Conservation (phyloP, 176 grass and related monocot genomes). For the Hordeum vulgare region DNA sequence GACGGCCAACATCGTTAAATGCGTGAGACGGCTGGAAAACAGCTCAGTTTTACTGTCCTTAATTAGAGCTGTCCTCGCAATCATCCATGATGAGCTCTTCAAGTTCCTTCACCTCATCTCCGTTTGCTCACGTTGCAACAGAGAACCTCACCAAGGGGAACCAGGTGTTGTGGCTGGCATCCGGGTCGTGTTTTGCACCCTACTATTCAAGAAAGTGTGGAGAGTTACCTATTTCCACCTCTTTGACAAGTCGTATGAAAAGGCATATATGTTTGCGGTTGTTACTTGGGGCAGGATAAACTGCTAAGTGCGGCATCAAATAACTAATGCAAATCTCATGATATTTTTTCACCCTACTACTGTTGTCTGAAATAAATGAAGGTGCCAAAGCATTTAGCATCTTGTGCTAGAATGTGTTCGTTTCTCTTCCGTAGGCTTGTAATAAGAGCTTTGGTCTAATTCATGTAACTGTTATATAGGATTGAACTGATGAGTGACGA, state of each 20-base stretch:
- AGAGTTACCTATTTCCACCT: slow-evolving; percentile 1
- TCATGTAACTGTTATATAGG: too few species aligned
- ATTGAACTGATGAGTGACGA: too few species aligned
- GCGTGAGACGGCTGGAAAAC: too few species aligned
- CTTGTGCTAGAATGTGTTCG: background rate
- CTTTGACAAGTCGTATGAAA: slow-evolving; percentile 1
- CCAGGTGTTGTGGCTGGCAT: background rate
- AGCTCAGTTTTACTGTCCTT: too few species aligned
- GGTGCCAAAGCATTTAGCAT: background rate
- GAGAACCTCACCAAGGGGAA: too few species aligned
- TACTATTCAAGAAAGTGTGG: slow-evolving; percentile 24
- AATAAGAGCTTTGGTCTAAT: too few species aligned
- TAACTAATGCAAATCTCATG: background rate
- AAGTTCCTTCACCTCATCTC: too few species aligned
- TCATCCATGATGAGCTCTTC: too few species aligned
- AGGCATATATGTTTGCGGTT: background rate
- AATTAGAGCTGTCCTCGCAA: too few species aligned
- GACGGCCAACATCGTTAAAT: too few species aligned
- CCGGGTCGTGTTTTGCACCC: slow-evolving; percentile 1
- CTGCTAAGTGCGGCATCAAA: background rate
- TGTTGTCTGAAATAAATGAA: background rate
- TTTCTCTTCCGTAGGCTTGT: too few species aligned
- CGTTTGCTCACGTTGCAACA: too few species aligned
- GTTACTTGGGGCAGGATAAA: background rate
- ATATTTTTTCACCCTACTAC: background rate